Base-by-base conservation (phyloP, 768 basidiomycete species). In the Lentinula detonsa region DNA sequence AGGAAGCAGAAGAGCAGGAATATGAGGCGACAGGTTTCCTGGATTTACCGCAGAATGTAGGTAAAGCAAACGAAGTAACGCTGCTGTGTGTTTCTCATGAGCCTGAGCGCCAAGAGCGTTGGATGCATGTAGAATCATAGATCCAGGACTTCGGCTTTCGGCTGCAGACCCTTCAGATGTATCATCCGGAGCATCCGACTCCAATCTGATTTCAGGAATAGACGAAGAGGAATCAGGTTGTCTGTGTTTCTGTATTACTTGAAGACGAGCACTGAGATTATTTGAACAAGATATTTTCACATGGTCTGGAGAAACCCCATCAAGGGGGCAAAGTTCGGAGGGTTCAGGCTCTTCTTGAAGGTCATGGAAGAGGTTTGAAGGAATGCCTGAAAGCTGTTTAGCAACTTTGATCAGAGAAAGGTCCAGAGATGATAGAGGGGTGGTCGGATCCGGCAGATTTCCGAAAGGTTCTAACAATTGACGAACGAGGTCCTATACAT, bases 1-100 rank as follows among this genome's bases (percentile, higher is more conserved):
- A 0, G 88, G 87, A 15, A 91, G 78, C 10, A 92, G 77, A 9
- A 91, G 70, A 35, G 89, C 86, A 2, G 88, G 83, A 50, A 87
- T 78, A 61, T 90, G 82, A 8, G 85, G 85, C 0, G 88, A 87
- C 39, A 83, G 74, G 62, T 85, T 83, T 13, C 84, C 87, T 9
- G 90, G 88, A 70, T 93, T 91, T 23, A 92, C 78, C 33, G 79
- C 76, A 39, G 78, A 80, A 69, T 92, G 90, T 21, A 91, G 67
- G 70, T 88, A 93, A 16, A 91, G 74, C 35, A 93, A 73, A 42
- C 91, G 85, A 23, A 88, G 73, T 49, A 92, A 75, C 0, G 86
- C 83, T 7, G 87, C 83, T 16, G 78, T 74, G 67, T 91, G 90
- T 57, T 73, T 78, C 13, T 76, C 81, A 66, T 90, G 87, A 18